These are phyloP conservation scores for Aleurites moluccanus DNA, from an alignment of 441 rosid species.

Conservation along the genomic window DNA sequence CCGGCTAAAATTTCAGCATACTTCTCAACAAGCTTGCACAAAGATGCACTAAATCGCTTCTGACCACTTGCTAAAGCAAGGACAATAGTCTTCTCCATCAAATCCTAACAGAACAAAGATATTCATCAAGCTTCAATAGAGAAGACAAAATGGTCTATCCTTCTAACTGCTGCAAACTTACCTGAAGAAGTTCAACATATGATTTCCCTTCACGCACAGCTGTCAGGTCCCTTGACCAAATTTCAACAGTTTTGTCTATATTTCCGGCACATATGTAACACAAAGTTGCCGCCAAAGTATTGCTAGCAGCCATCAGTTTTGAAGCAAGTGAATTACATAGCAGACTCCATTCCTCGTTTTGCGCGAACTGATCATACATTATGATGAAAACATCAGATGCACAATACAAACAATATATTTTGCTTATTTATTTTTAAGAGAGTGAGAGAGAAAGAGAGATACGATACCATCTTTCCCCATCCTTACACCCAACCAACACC, in stretches of 20 bases:
- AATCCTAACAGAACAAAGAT: slow-evolving; percentile 57
- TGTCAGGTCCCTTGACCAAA: slow-evolving; percentile 90
- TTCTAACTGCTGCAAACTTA: slow-evolving; percentile 34
- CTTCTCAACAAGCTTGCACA: slow-evolving; percentile 98
- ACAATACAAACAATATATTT: neutral
- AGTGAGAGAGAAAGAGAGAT: too few relatives aligned
- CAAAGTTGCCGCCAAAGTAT: slow-evolving; percentile 85
- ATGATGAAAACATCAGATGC: slow-evolving; percentile 19
- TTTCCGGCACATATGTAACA: slow-evolving; percentile 98
- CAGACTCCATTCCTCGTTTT: slow-evolving; percentile 82
- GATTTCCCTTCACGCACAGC: slow-evolving; percentile 68
- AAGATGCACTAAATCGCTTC: slow-evolving; percentile 84
- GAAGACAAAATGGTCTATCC: slow-evolving; percentile 8
- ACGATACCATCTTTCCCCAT: neutral
- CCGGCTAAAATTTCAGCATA: slow-evolving; percentile 98
- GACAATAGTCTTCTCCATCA: slow-evolving; percentile 99
- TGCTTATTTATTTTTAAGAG: neutral
- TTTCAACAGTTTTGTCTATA: slow-evolving; percentile 95
- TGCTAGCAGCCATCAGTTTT: slow-evolving; percentile 72
- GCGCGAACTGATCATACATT: slow-evolving; percentile 71
- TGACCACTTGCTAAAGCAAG: slow-evolving; percentile 97
- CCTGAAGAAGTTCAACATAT: slow-evolving; percentile 92
- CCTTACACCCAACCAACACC: neutral
- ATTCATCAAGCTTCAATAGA: slow-evolving; percentile 13
- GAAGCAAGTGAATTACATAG: slow-evolving; percentile 89